Percentiles rank a stretch among this genome's conserved stretches.
These are phyloP conservation scores for Fragaria iinumae DNA, from an alignment of 306 rosid genomes.

Conservation along the genomic window DNA sequence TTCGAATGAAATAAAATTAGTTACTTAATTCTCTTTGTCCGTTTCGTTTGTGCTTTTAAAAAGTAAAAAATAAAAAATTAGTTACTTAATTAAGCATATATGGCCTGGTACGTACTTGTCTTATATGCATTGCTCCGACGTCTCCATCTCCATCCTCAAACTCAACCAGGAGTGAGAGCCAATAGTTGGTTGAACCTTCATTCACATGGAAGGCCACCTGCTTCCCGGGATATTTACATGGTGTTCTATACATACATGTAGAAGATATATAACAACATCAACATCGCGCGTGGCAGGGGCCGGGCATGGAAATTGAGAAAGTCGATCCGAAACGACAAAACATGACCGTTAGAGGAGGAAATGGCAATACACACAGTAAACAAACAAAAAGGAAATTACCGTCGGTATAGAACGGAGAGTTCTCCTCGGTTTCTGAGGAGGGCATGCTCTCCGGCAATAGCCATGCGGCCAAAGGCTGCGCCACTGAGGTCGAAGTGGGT, in stretches of 20 bases:
- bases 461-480: conserved; percentile 87
- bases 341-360: not conserved
- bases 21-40: too few species aligned
- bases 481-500: conserved; percentile 95
- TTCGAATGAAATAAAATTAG: too few species aligned
- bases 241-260: conserved; percentile 35
- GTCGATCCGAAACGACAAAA: not conserved
- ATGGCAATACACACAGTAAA: not conserved
- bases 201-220: conserved; percentile 72
- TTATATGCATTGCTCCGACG: conserved; percentile 72
- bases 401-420: conserved; percentile 57
- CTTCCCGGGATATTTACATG: conserved; percentile 65
- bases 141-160: conserved; percentile 92
- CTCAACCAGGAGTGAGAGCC: conserved; percentile 75
- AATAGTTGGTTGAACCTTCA: conserved; percentile 86
- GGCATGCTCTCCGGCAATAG: conserved; percentile 56
- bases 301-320: too few species aligned
- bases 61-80: not conserved
- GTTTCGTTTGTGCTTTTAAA: too few species aligned
- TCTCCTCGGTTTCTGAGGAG: conserved; percentile 72
- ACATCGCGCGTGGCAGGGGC: too few species aligned
- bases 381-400: conserved; percentile 35
- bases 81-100: not conserved
- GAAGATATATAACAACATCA: too few species aligned
- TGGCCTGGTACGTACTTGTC: conserved; percentile 47